Conservation (phyloP, 2,329 filamentous ascomycete species). For the Fusarium sp. region DNA sequence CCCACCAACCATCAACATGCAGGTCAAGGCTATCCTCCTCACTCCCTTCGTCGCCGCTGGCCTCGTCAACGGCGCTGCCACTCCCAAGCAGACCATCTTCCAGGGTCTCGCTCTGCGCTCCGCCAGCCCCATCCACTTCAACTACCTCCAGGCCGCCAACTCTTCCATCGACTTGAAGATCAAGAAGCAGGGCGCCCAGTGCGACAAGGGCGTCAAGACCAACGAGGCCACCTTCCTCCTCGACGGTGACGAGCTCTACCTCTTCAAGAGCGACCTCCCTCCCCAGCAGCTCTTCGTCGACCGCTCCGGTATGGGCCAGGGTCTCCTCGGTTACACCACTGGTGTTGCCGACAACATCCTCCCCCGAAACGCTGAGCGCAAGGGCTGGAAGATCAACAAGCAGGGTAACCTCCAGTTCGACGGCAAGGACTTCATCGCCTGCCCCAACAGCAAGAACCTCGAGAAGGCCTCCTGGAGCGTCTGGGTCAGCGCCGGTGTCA, state of each 20-base stretch:
- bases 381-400: conserved; percentile 61
- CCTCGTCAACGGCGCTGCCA: conserved; percentile 49
- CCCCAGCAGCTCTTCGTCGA: conserved; percentile 67
- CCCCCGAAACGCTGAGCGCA: conserved; percentile 60
- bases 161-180: conserved; percentile 60
- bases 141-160: conserved; percentile 58
- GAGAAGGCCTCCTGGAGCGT: conserved; percentile 55
- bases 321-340: conserved; percentile 66
- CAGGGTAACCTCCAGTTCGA: conserved; percentile 61
- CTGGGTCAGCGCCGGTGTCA: conserved; percentile 53
- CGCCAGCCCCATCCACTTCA: conserved; percentile 63
- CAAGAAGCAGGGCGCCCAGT: conserved; percentile 62
- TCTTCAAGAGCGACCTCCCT: conserved; percentile 56
- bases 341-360: conserved; percentile 52
- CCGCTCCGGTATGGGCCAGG: conserved; percentile 70
- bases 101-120: conserved; percentile 64
- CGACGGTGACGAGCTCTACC: conserved; percentile 59
- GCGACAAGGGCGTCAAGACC: conserved; percentile 55
- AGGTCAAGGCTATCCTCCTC: conserved; percentile 47
- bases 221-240: conserved; percentile 66
- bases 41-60: conserved; percentile 47
- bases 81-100: conserved; percentile 57
- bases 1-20: conserved; percentile 44
- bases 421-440: conserved; percentile 63
- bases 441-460: conserved; percentile 58